Base-by-base conservation (phyloP, 305 asterid genomes). In the Petunia hybrid region DNA sequence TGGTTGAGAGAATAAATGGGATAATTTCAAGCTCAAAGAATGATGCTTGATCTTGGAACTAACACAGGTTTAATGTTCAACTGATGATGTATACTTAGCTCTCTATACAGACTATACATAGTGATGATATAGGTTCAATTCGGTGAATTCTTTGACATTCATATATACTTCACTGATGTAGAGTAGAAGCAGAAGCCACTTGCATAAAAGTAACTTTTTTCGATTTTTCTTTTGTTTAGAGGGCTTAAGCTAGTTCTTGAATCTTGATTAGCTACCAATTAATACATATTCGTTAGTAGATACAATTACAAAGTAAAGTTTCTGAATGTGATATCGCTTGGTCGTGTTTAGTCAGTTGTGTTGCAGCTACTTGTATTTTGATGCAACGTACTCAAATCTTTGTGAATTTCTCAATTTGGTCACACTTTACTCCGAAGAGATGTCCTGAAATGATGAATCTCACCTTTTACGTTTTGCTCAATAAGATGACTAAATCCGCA, bases 1-100 rank as follows among this genome's bases (percentile, higher is more conserved):
- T 84, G 43, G 82, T 51, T 77, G 86, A 82, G 77, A 86, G 84
- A 42, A 57, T 36, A 53, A 38, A 6, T 77, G 82, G 78, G 76
- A 71, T 84, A 10, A 39, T 22, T 13, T 75, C 51, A 1, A 2
- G n/a, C 4, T 55, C 79, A 39, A 55, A 75, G 65, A 5, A 38
- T 55, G 51, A 75, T 8, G 31, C 31, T 22, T 22, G 39, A 74
- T 38, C 64, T 73, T 73, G 63, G 78, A 74, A 45, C 61, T 3
- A 7, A 74, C 6, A 43, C 38, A 53, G 51, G 65, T 53, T 38
- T 8, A 74, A 14, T 13, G 64, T 74, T 45, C 41, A 69, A 22
- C 59, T 69, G 76, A 68, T 22, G 31, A 22, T 22, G 7, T 8
- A 68, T 68, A 43, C 13, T 53, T 13, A 1, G 0, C 3, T 64